Evolutionary conservation across 2,329 filamentous ascomycete species (phyloP).

Genomic region (Neurospora sp.): DNA sequence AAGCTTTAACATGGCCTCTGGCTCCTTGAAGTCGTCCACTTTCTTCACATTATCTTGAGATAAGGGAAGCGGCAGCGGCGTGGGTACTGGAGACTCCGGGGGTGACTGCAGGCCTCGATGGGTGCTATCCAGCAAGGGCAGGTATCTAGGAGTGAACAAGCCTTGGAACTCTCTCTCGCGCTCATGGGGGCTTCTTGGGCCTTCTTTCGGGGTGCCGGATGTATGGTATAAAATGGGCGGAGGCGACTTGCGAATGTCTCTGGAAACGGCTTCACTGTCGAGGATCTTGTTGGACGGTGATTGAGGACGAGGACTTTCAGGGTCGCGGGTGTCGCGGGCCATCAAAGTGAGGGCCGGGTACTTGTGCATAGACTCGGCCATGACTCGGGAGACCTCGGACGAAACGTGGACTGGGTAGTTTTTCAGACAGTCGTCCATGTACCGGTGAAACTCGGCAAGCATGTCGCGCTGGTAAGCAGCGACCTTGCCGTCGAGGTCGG

Average conservation of each 20-base stretch:
- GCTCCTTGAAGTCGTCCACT: slow-evolving; percentile 10
- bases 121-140: slow-evolving; percentile 47
- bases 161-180: slow-evolving; percentile 51
- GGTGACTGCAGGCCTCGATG: slow-evolving; percentile 19
- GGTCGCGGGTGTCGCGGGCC: slow-evolving; percentile 1
- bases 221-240: slow-evolving; percentile 31
- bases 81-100: slow-evolving; percentile 14
- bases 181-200: slow-evolving; percentile 37
- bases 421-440: slow-evolving; percentile 40
- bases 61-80: slow-evolving; percentile 8
- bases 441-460: slow-evolving; percentile 45
- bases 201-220: slow-evolving; percentile 25
- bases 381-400: slow-evolving; percentile 33
- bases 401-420: slow-evolving; percentile 37
- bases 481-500: slow-evolving; percentile 47
- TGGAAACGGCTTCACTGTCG: background rate
- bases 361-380: slow-evolving; percentile 33
- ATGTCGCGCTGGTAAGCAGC: slow-evolving; percentile 46
- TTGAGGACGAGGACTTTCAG: slow-evolving; percentile 20
- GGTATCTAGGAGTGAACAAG: slow-evolving; percentile 52
- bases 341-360: slow-evolving; percentile 32
- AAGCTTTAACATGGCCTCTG: background rate
- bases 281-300: background rate
- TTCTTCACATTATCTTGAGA: slow-evolving; percentile 10
- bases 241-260: slow-evolving; percentile 23